These are phyloP conservation scores for Aspergillus sclerotialis DNA, from an alignment of 2,329 filamentous ascomycete species.

Conservation along the genomic window DNA sequence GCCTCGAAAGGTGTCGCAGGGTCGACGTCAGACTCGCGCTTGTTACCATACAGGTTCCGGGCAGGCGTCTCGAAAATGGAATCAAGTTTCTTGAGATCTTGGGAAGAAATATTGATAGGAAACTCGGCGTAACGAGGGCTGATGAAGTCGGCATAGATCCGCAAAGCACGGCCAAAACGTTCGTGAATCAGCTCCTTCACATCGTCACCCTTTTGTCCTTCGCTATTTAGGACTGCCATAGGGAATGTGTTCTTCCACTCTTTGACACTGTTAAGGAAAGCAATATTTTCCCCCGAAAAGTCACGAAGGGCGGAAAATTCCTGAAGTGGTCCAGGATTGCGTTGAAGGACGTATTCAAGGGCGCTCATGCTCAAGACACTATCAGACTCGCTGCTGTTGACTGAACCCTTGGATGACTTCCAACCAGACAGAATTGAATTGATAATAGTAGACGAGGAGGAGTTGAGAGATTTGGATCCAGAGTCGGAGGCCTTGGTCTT, in stretches of 20 bases:
- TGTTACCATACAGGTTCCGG: conserved; percentile 32
- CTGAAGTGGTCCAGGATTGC: conserved; percentile 54
- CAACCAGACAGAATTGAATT: conserved; percentile 21
- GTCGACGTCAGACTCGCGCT: conserved; percentile 25
- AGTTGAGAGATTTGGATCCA: conserved; percentile 21
- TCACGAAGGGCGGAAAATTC: conserved; percentile 59
- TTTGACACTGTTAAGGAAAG: conserved; percentile 54
- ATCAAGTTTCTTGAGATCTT: conserved; percentile 49
- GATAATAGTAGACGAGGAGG: conserved; percentile 21
- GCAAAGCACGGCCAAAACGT: conserved; percentile 52
- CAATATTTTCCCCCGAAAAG: conserved; percentile 65
- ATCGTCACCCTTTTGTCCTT: conserved; percentile 15
- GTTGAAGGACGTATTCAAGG: conserved; percentile 53
- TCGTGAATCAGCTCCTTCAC: conserved; percentile 35
- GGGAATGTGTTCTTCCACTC: conserved; percentile 45
- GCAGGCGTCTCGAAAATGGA: conserved; percentile 51
- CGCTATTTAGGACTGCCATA: conserved; percentile 14
- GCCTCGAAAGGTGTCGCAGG: conserved; percentile 34
- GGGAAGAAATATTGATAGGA: conserved; percentile 58
- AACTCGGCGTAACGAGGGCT: conserved; percentile 57
- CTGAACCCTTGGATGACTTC: conserved; percentile 29
- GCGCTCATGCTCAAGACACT: conserved; percentile 55
- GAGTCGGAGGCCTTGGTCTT: conserved; percentile 20
- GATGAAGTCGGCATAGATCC: conserved; percentile 57
- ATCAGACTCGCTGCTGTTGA: conserved; percentile 34